A percentile compares a stretch with the other conserved stretches of the same genome.
These are phyloP conservation scores for Arachnomyces sp. DNA, from an alignment of 2,329 filamentous ascomycete genomes.

Conservation along the genomic window DNA sequence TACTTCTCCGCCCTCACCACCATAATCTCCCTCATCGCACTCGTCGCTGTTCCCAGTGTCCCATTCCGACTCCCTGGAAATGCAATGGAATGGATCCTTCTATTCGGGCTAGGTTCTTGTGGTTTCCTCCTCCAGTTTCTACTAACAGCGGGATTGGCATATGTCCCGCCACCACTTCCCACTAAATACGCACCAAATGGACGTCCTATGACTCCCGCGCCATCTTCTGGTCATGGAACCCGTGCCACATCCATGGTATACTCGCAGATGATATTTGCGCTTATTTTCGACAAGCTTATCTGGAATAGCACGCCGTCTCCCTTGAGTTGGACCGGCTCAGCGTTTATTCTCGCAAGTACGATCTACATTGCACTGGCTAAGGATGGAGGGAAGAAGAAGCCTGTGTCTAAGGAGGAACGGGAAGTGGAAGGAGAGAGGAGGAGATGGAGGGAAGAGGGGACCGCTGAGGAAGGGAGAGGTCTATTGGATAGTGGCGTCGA, in stretches of 20 bases:
- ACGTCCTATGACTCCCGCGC: background rate
- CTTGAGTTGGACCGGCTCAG: constrained; percentile 53
- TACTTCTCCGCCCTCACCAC: constrained; percentile 69
- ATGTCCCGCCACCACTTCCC: constrained; percentile 50
- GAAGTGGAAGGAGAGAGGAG: constrained; percentile 10
- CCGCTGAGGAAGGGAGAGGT: too few relatives aligned
- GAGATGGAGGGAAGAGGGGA: constrained; percentile 2
- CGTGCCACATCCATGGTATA: constrained; percentile 61
- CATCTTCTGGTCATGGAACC: constrained; percentile 20
- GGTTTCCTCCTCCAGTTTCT: constrained; percentile 83
- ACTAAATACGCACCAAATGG: constrained; percentile 10
- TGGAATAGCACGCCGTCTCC: constrained; percentile 52
- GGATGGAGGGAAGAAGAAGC: constrained; percentile 20
- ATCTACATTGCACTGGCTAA: constrained; percentile 55
- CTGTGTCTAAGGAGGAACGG: constrained; percentile 7
- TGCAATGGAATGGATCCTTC: constrained; percentile 54
- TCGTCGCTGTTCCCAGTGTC: constrained; percentile 49
- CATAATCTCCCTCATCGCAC: constrained; percentile 54
- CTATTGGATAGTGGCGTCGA: constrained; percentile 1
- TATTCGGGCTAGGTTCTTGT: constrained; percentile 60
- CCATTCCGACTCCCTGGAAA: constrained; percentile 49
- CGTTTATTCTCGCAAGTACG: constrained; percentile 56
- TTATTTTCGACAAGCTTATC: constrained; percentile 55
- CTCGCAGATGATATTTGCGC: constrained; percentile 61
- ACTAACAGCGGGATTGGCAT: constrained; percentile 66